These are phyloP conservation scores for Erodium moschatum DNA, from an alignment of 441 rosid species.

Conservation along the genomic window DNA sequence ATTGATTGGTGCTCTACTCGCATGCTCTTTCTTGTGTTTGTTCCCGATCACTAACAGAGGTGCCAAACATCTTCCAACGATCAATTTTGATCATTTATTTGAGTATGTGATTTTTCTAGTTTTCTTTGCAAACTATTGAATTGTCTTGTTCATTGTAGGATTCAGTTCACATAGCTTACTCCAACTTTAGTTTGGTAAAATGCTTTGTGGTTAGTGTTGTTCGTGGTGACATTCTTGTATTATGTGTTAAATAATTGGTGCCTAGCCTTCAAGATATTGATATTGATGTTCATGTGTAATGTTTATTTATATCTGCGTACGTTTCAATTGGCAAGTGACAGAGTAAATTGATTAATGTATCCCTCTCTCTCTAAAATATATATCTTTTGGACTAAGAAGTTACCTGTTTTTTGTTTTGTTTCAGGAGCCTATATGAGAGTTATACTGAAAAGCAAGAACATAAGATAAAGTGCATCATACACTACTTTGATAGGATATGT, in stretches of 20 bases:
- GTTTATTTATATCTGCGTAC: background rate
- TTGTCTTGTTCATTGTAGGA: background rate
- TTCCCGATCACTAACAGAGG: constrained; percentile 55
- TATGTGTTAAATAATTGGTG: background rate
- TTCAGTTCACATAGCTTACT: background rate
- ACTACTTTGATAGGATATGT: constrained; percentile 74
- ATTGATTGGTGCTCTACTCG: constrained; percentile 73
- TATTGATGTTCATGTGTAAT: background rate
- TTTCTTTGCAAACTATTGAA: constrained; percentile 19
- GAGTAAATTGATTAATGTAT: background rate
- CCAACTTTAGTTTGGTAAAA: background rate
- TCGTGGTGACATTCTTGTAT: no score
- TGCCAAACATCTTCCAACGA: constrained; percentile 53
- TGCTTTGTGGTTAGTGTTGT: no score
- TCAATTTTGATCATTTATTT: constrained; percentile 76
- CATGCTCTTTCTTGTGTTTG: constrained; percentile 78
- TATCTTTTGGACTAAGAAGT: background rate
- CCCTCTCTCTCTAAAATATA: background rate
- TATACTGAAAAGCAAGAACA: constrained; percentile 56
- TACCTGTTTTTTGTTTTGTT: constrained; percentile 15
- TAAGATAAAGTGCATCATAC: constrained; percentile 65
- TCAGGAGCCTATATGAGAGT: constrained; percentile 56
- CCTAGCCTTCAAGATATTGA: background rate
- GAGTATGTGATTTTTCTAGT: constrained; percentile 48
- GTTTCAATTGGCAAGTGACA: background rate